Evolutionary conservation across 345 rosid genomes (phyloP), one percentile per base, ranked within the genome.

Genomic region (Moricandia arvensis): DNA sequence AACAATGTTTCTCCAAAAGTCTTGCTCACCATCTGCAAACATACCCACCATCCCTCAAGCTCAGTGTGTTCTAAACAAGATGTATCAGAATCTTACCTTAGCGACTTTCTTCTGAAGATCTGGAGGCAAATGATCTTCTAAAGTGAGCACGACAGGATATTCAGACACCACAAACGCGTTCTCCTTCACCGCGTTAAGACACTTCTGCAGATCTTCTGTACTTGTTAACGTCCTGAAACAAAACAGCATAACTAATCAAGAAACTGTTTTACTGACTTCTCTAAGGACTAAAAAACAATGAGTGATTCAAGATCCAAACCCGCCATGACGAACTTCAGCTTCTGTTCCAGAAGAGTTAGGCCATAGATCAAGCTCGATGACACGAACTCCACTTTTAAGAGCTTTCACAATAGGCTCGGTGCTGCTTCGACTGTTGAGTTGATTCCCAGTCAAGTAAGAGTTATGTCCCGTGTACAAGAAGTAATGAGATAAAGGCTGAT

Each of bases 311-410:
- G 58, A 66, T 33, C 11, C 16, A 45, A 76, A 90, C 96, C 97
- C 92, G 75, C 98, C 97, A 70, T 91, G 97, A 71, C 84, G 78
- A 75, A 91, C 96, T 78, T 89, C 72, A 1, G 86, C 87, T 71
- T 81, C 72, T 5, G 84, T 79, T 45, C 81, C 81, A 1, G 80
- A 74, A 59, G 85, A 59, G 82, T 75, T 81, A 15, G 98, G 93
- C 98, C 98, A 89, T 59, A 93, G 78, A 84, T 93, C 98, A 68
- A 93, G 80, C 77, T 93, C 98, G 47, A 93, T 91, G 1, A 88
- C 94, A 79, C 96, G 84, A 6, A 93, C 96, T 16, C 96, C 91
- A 55, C 33, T 76, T 53, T 26, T 13, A 8, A 93, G 75, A 79
- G 98, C 93, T 54, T 74, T 75, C 43, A 59, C 80, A 29, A 93